These are phyloP conservation scores for Oidium heveae DNA, from an alignment of 2,329 filamentous ascomycete species.

Conservation along the genomic window DNA sequence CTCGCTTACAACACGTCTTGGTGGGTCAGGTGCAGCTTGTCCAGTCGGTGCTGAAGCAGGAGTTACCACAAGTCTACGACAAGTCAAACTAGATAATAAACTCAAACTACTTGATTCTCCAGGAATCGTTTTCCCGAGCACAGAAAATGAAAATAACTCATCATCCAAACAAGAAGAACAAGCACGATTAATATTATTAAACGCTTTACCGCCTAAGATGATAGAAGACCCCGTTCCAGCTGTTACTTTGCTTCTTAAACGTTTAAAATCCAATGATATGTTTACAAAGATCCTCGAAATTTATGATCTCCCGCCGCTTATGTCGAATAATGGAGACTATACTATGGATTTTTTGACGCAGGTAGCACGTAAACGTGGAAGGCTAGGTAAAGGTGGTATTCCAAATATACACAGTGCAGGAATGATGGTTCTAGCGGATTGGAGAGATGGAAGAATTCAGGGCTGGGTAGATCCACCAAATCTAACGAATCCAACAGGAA, in stretches of 20 bases:
- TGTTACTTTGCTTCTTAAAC: constrained; percentile 58
- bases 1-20: constrained; percentile 55
- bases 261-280: constrained; percentile 47
- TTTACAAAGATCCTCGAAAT: constrained; percentile 57
- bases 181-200: constrained; percentile 66
- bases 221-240: constrained; percentile 82
- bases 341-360: constrained; percentile 86
- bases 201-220: constrained; percentile 78
- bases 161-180: constrained; percentile 38
- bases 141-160: constrained; percentile 27
- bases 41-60: constrained; percentile 79
- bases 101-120: constrained; percentile 83
- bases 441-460: constrained; percentile 84
- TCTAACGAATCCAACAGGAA: constrained; percentile 13
- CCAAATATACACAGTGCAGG: constrained; percentile 74
- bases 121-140: constrained; percentile 75
- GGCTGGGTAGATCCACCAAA: constrained; percentile 67
- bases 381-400: constrained; percentile 68
- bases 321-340: constrained; percentile 43
- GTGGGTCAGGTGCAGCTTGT: constrained; percentile 45
- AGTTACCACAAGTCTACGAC: constrained; percentile 66
- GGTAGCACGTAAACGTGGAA: constrained; percentile 76
- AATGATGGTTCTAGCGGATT: constrained; percentile 86
- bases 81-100: constrained; percentile 87
- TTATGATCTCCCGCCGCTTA: constrained; percentile 63